A percentile compares a stretch with the other conserved stretches of the same genome.
phyloP scores from a whole-genome alignment of 805 yeast species.

The Vanderwaltozyma tropicalis region DNA sequence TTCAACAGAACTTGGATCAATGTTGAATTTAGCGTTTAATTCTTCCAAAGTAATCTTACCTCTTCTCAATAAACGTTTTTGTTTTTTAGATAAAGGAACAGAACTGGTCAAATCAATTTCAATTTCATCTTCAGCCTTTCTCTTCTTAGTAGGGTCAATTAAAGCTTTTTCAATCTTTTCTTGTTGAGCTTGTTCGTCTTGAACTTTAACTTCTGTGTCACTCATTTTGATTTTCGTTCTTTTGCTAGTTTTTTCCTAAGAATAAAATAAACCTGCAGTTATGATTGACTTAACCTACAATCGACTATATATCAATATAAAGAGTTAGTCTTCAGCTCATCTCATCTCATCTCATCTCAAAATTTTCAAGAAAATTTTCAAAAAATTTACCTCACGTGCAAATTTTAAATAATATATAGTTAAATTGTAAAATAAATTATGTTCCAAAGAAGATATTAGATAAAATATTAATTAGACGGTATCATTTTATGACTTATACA shows the following conservation, averaged over 20 bases:
- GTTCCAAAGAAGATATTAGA: not conserved
- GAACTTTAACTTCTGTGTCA: slow-evolving; percentile 5
- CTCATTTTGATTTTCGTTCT: not conserved
- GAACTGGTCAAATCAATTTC: slow-evolving; percentile 61
- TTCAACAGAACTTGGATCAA: slow-evolving; percentile 29
- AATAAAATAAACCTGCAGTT: too few relatives aligned
- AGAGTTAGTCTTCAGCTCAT: slow-evolving; percentile 5
- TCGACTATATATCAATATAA: not conserved
- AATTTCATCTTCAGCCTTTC: slow-evolving; percentile 41
- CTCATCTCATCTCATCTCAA: slow-evolving; percentile 12
- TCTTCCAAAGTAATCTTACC: slow-evolving; percentile 57
- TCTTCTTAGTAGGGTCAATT: slow-evolving; percentile 28
- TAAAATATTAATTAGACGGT: not conserved
- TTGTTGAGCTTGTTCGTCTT: slow-evolving; percentile 19
- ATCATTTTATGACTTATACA: too few relatives aligned
- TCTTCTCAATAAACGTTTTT: slow-evolving; percentile 73
- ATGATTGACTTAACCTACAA: too few relatives aligned
- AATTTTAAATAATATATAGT: not conserved
- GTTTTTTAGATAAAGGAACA: slow-evolving; percentile 84
- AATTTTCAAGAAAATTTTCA: slow-evolving; percentile 6
- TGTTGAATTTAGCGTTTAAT: slow-evolving; percentile 33
- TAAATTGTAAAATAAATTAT: too few relatives aligned
- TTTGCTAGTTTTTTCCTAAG: not conserved
- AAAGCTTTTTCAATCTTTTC: slow-evolving; percentile 27
- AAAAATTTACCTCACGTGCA: not conserved